Evolutionary conservation across 2,329 filamentous ascomycete genomes (phyloP), one percentile per base, ranked within the genome.

Genomic region (Neopestalotiopsis sp.): DNA sequence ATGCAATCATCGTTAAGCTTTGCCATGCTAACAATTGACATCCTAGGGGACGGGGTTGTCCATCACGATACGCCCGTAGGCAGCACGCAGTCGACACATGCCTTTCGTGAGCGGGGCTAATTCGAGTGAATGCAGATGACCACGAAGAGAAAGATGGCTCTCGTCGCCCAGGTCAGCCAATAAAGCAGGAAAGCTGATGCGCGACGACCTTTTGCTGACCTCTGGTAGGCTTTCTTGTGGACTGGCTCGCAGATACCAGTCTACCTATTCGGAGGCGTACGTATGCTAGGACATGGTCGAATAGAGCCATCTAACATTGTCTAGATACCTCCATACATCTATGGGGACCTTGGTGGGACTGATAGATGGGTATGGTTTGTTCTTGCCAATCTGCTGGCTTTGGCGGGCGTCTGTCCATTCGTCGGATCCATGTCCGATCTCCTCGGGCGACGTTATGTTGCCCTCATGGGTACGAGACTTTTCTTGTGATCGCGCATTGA

Each of bases 341-440:
- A 91, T 76, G 77, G 78, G 13, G 86, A 89, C 32, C 85, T 92
- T 69, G 89, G 89, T 32, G 89, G 89, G 66, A 79, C 83, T 4
- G 86, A 89, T 74, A 81, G 85, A 70, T 90, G 86, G 85, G 82
- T 88, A n/a, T 90, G 89, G 90, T 86, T 90, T 78, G 82, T 83
- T 13, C 79, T 84, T 2, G 83, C 80, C 17, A 86, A 89, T 71
- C 79, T 90, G 6, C 83, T 90, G n/a, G 83, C 86, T 2, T 83
- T 86, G 62, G 87, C 87, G 2, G 85, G 84, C 3, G 79, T 90
- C 1, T 89, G 86, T 69, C 88, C 88, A 10, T 90, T 93, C 73
- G 90, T 93, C 1, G 91, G 91, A 12, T 86, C 88, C 1, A 78
- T 92, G 0, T 91, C 89, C 1, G 90, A 92, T 80, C 79, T 91